Base-by-base conservation (phyloP, 176 grass and related monocot genomes). In the Zea luxurians region DNA sequence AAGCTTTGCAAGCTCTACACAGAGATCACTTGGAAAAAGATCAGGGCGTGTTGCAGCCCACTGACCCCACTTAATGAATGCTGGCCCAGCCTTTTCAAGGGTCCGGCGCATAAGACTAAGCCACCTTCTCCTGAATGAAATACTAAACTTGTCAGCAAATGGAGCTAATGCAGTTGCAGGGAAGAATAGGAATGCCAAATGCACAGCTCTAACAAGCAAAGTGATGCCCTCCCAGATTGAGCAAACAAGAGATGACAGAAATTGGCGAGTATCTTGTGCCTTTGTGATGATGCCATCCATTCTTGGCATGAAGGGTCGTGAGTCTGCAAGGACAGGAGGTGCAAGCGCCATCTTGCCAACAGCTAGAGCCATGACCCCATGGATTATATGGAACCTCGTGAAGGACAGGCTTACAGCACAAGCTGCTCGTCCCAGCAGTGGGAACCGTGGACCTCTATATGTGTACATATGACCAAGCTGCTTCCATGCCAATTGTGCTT, bases 41-140 rank as follows among this genome's bases (percentile, higher is more conserved):
- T 97, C 94, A 20, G 94, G 94, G 3, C 94, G 83, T 52, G 94
- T 97, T 52, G 94, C 94, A 78, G 91, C 94, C 94, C 94, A 97
- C 85, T 97, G 94, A 64, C 94, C 94, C 94, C 94, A 97, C 75
- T 97, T 97, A 82, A 97, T 97, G 79, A 94, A 97, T 37, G 94
- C 94, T 58, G 94, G 94, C 6, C 94, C 94, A 7, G 89, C 94
- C 78, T 78, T 97, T 81, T 97, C 94, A 4, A 97, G 87, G 64
- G 91, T 91, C 44, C 5, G 73, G 11, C 90, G 89, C 42, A 94
- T 89, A 69, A 93, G 81, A 18, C 35, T 37, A 79, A 97, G 84
- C 94, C 94, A 97, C 76, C 70, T 84, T 85, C 78, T 97, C 70
- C 91, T 91, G 42, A 92, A 97, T 37, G 72, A 82, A 80, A 80